Evolutionary conservation across 257 asterid genomes (phyloP), one percentile per base, ranked within the genome.

Genomic region (Perilla frutescens): DNA sequence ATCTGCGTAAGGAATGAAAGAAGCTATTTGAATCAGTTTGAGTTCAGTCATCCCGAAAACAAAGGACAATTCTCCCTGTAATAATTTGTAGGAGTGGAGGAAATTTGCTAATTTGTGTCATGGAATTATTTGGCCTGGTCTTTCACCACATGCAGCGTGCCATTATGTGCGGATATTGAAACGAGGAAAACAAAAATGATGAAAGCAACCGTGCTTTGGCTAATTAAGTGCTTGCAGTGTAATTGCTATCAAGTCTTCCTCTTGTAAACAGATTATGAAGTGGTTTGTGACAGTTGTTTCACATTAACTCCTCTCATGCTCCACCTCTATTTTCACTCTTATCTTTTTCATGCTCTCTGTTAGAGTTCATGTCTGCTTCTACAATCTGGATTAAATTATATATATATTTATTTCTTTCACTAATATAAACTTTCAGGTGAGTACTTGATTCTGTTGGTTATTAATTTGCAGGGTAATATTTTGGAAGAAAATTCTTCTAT

Each of bases 381-480:
- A 29, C 47, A 53, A 37, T 70, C 66, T 66, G 72, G 68, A 62
- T 58, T 47, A 39, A 34, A 26, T 41, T 66, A 7, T 39, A 1
- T 39, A 1, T 34, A 11, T 14, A n/a, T 4, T 44, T 54, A 13
- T 43, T 60, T 43, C n/a, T 8, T 6, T 64, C 26, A 20, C 26
- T 20, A 20, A 20, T 69, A 31, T 48, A 64, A 55, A 50, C 68
- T 9, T 62, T 14, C 50, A 31, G 8, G 54, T 68, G 65, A 48
- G 56, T 77, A 34, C 62, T 11, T 81, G 66, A 66, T 73, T 56
- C 67, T 61, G 49, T 50, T 68, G 14, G 9, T 26, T 80, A 65
- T 70, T 53, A 39, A 68, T 62, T 84, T 82, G 73, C 96, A 89
- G 97, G 79, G 64, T 45, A 40, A 15, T 58, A 34, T 73, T 75